Percentiles rank a stretch among this genome's conserved stretches.
These are phyloP conservation scores for Coccinonectria pachysandricola DNA, from an alignment of 2,329 filamentous ascomycete genomes.

Conservation along the genomic window DNA sequence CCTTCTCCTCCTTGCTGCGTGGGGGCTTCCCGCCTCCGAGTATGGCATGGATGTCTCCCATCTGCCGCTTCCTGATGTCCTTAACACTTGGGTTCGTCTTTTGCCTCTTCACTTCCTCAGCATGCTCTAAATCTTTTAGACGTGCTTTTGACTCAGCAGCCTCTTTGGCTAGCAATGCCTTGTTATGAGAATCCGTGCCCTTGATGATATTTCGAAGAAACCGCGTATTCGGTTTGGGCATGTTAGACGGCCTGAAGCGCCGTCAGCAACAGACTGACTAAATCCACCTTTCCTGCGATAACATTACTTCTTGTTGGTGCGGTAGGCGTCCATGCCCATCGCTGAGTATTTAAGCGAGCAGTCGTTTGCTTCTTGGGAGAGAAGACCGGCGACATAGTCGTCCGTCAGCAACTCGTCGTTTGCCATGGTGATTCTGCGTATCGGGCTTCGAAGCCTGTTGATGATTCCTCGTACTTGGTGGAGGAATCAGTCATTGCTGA, in stretches of 20 bases:
- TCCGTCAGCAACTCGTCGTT: slow-evolving; percentile 52
- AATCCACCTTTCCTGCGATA: slow-evolving; percentile 1
- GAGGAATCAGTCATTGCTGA: no score
- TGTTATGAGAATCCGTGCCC: slow-evolving; percentile 82
- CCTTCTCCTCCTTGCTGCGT: no score
- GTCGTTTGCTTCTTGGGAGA: slow-evolving; percentile 69
- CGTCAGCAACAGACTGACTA: slow-evolving; percentile 11
- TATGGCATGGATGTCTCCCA: slow-evolving; percentile 51
- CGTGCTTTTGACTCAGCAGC: slow-evolving; percentile 66
- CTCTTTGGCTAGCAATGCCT: slow-evolving; percentile 74
- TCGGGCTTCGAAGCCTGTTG: no score
- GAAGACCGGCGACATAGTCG: slow-evolving; percentile 69
- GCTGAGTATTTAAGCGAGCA: slow-evolving; percentile 64
- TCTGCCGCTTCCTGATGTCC: slow-evolving; percentile 47
- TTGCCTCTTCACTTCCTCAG: slow-evolving; percentile 33
- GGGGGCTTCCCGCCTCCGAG: slow-evolving; percentile 38
- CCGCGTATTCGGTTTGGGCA: slow-evolving; percentile 81
- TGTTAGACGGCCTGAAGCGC: slow-evolving; percentile 45
- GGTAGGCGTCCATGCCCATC: slow-evolving; percentile 60
- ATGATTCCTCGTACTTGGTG: no score
- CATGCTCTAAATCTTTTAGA: slow-evolving; percentile 49
- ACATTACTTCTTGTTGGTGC: slow-evolving; percentile 36
- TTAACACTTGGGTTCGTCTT: slow-evolving; percentile 34
- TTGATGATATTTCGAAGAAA: slow-evolving; percentile 84
- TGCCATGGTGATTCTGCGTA: slow-evolving; percentile 25